Base-by-base conservation (phyloP, 306 rosid species). In the Mimosa bimucronata region DNA sequence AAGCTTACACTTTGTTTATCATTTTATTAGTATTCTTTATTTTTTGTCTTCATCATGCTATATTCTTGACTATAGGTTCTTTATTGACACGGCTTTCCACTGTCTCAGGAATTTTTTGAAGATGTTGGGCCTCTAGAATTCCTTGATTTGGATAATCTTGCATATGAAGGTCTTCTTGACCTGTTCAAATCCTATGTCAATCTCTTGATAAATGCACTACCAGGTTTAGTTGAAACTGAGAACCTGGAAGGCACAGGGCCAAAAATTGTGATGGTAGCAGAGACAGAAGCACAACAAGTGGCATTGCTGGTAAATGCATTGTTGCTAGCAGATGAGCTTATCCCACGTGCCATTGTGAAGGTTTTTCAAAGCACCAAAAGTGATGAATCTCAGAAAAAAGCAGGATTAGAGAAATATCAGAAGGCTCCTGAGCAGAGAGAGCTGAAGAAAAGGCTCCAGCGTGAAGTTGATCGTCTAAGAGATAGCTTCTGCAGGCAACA, bases 401-500 rank as follows among this genome's bases (percentile, higher is more conserved):
- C 81, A 46, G 65, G 81, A 53, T 38, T 92, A 30, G 94, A 91
- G 26, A 86, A 81, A 73, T 86, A 86, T 65, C 91, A 81, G 70
- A 88, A 88, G 13, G 73, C 76, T 46, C 91, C 90, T 0, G 97
- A 94, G 79, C 98, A 90, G 64, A 88, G 98, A 72, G 98, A 95
- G 72, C 80, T 89, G 81, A 92, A 92, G 86, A 88, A 80, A 58
- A 85, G 92, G 67, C 86, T 95, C 31, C 95, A 86, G 42, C 92
- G 98, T 19, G 89, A 88, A 4, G 98, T 92, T 73, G 97, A 95
- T 68, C 89, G 82, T 53, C 80, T 95, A 38, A 77, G 97, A 38
- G 98, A 95, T 42, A 90, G 92, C 87, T 95, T 95, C 83, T 95
- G 98, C 77, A 77, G 94, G 74, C 92, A 89, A 12, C 96, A 90